A percentile compares a stretch with the other conserved stretches of the same genome.
Evolutionary conservation across 2,329 filamentous ascomycete genomes (phyloP).

Genomic region (Tolypocladium tundrense): DNA sequence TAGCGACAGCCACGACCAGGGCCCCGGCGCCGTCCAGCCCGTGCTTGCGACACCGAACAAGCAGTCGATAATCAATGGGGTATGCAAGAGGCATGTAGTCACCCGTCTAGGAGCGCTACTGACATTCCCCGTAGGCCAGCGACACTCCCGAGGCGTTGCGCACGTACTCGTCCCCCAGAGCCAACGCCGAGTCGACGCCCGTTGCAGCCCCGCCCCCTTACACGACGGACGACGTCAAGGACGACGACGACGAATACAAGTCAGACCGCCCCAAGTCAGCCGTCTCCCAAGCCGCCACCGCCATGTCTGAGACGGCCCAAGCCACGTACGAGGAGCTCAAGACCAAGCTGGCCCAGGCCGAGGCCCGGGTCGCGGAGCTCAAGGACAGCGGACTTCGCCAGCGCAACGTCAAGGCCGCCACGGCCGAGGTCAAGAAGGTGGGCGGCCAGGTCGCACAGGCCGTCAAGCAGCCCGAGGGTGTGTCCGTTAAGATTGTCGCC

Average conservation of each 20-base stretch:
- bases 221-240: slow-evolving; percentile 20
- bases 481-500: slow-evolving; percentile 78
- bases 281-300: slow-evolving; percentile 30
- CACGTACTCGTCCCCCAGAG: slow-evolving; percentile 33
- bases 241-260: slow-evolving; percentile 17
- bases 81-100: slow-evolving; percentile 18
- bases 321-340: slow-evolving; percentile 51
- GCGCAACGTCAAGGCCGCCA: slow-evolving; percentile 53
- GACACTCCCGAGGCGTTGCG: slow-evolving; percentile 35
- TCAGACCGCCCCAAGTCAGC: slow-evolving; percentile 16
- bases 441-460: slow-evolving; percentile 42
- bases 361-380: slow-evolving; percentile 60
- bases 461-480: slow-evolving; percentile 55
- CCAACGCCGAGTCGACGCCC: slow-evolving; percentile 20
- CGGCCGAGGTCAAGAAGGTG: slow-evolving; percentile 39
- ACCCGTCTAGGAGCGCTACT: neutral
- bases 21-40: slow-evolving; percentile 8
- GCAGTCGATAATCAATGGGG: slow-evolving; percentile 27
- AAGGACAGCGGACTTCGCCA: slow-evolving; percentile 69
- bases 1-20: slow-evolving; percentile 30
- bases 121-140: slow-evolving; percentile 14
- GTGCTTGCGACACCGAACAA: slow-evolving; percentile 29
- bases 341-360: slow-evolving; percentile 63
- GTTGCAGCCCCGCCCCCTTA: slow-evolving; percentile 22
- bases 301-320: slow-evolving; percentile 34